Evolutionary conservation across 1,284 basidiomycete species (phyloP), one percentile per base, ranked within the genome.

Genomic region (Ceratobasidium sp.): DNA sequence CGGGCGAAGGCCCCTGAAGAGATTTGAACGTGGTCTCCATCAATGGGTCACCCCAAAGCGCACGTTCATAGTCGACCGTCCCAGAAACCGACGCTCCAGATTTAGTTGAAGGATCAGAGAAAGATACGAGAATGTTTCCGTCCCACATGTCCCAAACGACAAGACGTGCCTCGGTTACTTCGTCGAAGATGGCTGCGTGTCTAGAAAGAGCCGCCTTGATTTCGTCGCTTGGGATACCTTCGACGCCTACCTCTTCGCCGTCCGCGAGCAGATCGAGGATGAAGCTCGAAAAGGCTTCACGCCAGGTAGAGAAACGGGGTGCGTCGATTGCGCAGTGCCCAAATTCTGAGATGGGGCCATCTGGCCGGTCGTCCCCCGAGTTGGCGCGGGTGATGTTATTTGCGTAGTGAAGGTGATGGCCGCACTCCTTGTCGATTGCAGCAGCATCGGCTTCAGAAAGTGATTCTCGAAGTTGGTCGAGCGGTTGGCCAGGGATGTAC

Each of bases 141-240:
- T 74, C 71, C 71, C 71, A 74, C 50, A 62, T 59, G 33, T 74
- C 71, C 71, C 71, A 74, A 10, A 74, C 54, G 46, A 74, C 59
- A 26, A 74, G 71, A 10, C 61, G 15, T 15, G 71, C 2, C 28
- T 74, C 71, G 46, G 71, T 74, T 3, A 74, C 71, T 52, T 74
- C 44, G 46, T 74, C 71, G 48, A 74, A 74, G 13, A 64, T 54
- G 17, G 44, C 4, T 46, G 59, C 71, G 44, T 74, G 57, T 3
- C 46, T 23, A 15, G 57, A 59, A 1, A 74, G 71, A 48, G 61
- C 28, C 10, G 44, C 13, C 20, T 59, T 62, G 59, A 74, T 74
- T 26, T 74, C 71, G 26, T 64, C 59, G 46, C 64, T 42, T 52
- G 71, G 71, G 33, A 74, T 74, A n/a, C 46, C 59, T 7, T 59